These are phyloP conservation scores for Tricholoma matsutake DNA, from an alignment of 768 basidiomycete genomes.

Conservation along the genomic window DNA sequence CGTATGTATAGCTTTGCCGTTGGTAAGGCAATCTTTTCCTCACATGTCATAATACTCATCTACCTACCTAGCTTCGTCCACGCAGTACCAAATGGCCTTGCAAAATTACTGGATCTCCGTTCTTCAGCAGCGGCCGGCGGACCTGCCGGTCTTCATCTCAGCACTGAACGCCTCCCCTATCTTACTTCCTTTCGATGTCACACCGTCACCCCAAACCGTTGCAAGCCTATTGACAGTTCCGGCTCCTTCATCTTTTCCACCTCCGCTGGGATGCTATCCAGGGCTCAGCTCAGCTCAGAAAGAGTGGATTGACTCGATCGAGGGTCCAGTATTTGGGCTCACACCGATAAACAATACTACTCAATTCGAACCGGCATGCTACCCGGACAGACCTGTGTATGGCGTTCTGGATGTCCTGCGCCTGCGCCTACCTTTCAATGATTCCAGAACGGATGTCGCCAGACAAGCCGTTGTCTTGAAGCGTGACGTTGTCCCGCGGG, in stretches of 20 bases:
- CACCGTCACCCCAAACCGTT: constrained; percentile 24
- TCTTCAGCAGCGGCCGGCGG: constrained; percentile 41
- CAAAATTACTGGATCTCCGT: constrained; percentile 52
- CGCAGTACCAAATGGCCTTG: constrained; percentile 46
- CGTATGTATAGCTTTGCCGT: constrained; percentile 58
- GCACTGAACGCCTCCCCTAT: constrained; percentile 45
- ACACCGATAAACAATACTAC: constrained; percentile 26
- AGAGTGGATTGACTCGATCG: constrained; percentile 43
- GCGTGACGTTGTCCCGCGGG: constrained; percentile 42
- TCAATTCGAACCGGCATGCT: constrained; percentile 50
- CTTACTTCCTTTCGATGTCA: constrained; percentile 58
- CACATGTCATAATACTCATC: neutral
- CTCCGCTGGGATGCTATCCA: constrained; percentile 63
- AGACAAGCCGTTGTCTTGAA: constrained; percentile 51
- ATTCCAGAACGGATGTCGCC: constrained; percentile 38
- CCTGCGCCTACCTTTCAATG: constrained; percentile 56
- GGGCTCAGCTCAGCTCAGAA: constrained; percentile 37
- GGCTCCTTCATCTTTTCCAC: constrained; percentile 46
- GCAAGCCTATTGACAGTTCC: constrained; percentile 40
- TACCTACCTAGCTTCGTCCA: constrained; percentile 48
- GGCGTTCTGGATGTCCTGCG: constrained; percentile 56
- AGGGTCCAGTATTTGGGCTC: constrained; percentile 51
- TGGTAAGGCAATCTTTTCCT: constrained; percentile 37
- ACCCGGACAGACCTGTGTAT: constrained; percentile 56
- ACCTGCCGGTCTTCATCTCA: constrained; percentile 45